These are phyloP conservation scores for Setaria italica DNA, from an alignment of 202 grass and related monocot genomes.

Conservation along the genomic window DNA sequence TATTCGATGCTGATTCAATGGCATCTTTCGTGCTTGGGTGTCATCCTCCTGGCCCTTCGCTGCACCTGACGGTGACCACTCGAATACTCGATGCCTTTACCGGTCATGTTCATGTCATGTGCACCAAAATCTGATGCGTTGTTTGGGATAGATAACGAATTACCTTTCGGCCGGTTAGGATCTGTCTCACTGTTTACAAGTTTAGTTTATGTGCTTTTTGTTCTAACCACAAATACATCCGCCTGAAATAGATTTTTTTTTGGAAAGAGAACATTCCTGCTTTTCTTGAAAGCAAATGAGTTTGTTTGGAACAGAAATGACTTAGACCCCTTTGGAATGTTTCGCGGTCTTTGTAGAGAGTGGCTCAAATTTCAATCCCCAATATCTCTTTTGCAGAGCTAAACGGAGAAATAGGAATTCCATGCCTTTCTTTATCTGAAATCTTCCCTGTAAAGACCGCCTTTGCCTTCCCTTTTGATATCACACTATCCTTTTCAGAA, in stretches of 20 bases:
- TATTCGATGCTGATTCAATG: constrained; percentile 15
- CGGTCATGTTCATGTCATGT: constrained; percentile 21
- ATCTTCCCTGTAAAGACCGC: neutral
- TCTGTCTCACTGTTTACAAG: constrained; percentile 8
- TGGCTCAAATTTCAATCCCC: neutral
- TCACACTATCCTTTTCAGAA: constrained; percentile 20
- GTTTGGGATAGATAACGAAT: neutral
- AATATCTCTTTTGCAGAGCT: neutral
- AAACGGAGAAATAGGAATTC: neutral
- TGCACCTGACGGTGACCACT: constrained; percentile 13
- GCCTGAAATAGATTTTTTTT: neutral
- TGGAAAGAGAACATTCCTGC: too few species aligned
- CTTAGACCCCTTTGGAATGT: neutral
- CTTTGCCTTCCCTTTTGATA: neutral
- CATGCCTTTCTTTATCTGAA: constrained; percentile 1
- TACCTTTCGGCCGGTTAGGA: constrained; percentile 25
- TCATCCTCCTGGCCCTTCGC: constrained; percentile 4
- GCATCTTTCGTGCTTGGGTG: constrained; percentile 28
- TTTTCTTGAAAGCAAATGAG: too few species aligned
- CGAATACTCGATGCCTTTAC: neutral
- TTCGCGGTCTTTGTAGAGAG: neutral
- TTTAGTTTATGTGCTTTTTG: neutral
- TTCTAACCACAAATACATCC: neutral
- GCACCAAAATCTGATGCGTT: constrained; percentile 7
- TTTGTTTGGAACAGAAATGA: neutral